A percentile compares a stretch with the other conserved stretches of the same genome.
Evolutionary conservation across 2,329 filamentous ascomycete genomes (phyloP).

Genomic region (Aspergillus neotritici): DNA sequence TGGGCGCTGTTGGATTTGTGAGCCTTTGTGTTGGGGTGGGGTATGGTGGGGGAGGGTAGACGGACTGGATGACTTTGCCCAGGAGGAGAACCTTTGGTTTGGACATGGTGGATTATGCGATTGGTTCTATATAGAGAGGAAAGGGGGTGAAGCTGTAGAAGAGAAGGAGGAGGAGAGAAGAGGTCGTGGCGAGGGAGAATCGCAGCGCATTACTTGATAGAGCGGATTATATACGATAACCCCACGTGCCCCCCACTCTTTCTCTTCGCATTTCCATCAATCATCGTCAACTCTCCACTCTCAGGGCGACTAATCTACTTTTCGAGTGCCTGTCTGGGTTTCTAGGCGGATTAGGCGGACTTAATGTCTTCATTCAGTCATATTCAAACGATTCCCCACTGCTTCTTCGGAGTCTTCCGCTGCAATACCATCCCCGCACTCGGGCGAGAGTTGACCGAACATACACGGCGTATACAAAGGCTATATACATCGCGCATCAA

Average conservation of each 20-base stretch:
- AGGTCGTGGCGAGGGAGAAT: neutral
- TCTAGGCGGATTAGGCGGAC: no score
- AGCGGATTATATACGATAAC: no score
- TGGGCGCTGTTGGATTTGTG: slow-evolving; percentile 45
- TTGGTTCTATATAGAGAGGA: slow-evolving; percentile 6
- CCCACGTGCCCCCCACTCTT: no score
- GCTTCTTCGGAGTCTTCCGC: no score
- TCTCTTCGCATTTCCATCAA: no score
- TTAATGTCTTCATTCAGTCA: no score
- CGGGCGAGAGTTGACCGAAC: neutral
- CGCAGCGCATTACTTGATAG: neutral
- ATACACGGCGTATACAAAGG: neutral
- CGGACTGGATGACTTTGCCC: slow-evolving; percentile 59
- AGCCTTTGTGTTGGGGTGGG: neutral
- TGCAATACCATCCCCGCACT: no score
- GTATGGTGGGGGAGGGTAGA: slow-evolving; percentile 13
- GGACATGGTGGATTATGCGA: slow-evolving; percentile 16
- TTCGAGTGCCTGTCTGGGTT: no score
- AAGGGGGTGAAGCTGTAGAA: neutral
- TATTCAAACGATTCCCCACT: no score
- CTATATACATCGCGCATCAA: neutral
- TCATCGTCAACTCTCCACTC: no score
- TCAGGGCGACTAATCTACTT: no score
- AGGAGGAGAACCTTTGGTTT: slow-evolving; percentile 59
- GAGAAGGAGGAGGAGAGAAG: neutral